These are phyloP conservation scores for Akanthomyces lecanii DNA, from an alignment of 2,329 filamentous ascomycete species.

Conservation along the genomic window DNA sequence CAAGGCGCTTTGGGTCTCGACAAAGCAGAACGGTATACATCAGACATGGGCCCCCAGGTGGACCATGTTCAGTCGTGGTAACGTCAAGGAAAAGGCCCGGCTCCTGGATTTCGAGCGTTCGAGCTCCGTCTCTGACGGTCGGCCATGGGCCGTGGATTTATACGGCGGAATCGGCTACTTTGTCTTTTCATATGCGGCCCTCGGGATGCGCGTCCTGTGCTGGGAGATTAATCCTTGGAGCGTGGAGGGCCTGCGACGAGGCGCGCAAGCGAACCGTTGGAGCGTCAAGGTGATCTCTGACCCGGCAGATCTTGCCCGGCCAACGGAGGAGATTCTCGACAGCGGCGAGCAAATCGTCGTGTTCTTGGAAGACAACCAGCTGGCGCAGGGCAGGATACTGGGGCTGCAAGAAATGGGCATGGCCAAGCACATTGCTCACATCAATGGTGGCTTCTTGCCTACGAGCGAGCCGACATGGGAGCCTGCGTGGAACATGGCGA, in stretches of 20 bases:
- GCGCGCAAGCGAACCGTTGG: conserved; percentile 68
- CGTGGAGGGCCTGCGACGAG: conserved; percentile 74
- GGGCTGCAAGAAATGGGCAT: conserved; percentile 34
- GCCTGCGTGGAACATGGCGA: conserved; percentile 44
- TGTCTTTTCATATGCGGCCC: conserved; percentile 72
- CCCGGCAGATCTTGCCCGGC: conserved; percentile 34
- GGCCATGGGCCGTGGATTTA: conserved; percentile 65
- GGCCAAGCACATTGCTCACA: conserved; percentile 44
- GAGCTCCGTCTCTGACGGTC: conserved; percentile 19
- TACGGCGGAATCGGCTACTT: conserved; percentile 96
- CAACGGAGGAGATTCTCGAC: conserved; percentile 34
- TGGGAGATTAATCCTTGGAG: conserved; percentile 92
- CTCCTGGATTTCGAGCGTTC: conserved; percentile 52
- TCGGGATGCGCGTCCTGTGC: conserved; percentile 70
- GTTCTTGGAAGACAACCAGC: conserved; percentile 64
- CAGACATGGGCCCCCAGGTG: conserved; percentile 86
- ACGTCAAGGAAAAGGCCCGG: conserved; percentile 82
- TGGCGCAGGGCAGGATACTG: conserved; percentile 42
- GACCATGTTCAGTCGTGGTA: conserved; percentile 93
- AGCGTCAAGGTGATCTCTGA: conserved; percentile 48
- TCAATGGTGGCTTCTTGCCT: conserved; percentile 62
- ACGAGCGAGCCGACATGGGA: conserved; percentile 53
- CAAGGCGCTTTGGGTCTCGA: conserved; percentile 71
- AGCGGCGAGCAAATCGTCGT: conserved; percentile 57
- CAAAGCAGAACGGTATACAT: conserved; percentile 71